Conservation (phyloP, 1,284 basidiomycete genomes). For the Agaricales sp. region DNA sequence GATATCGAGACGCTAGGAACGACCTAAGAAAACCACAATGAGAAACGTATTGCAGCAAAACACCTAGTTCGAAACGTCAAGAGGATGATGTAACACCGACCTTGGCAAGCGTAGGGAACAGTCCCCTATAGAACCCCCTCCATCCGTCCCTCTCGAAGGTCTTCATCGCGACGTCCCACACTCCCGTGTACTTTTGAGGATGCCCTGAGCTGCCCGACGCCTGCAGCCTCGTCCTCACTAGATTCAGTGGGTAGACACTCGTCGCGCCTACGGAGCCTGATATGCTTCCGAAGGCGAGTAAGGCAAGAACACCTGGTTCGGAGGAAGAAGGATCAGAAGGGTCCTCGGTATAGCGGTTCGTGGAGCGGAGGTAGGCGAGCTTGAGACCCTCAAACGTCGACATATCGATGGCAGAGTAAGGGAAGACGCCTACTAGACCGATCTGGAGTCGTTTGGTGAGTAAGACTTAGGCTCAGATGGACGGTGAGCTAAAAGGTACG, state of each 20-base stretch:
- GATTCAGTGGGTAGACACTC: constrained; percentile 86
- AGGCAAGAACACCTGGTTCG: constrained; percentile 75
- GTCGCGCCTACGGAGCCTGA: constrained; percentile 90
- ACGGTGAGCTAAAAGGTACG: constrained; percentile 22
- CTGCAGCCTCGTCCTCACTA: constrained; percentile 91
- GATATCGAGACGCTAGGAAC: constrained; percentile 92
- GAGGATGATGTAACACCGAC: constrained; percentile 22
- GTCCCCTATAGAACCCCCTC: constrained; percentile 91
- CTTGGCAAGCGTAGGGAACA: constrained; percentile 88
- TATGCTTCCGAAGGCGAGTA: constrained; percentile 81
- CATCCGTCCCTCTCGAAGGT: constrained; percentile 86
- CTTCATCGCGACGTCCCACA: constrained; percentile 75
- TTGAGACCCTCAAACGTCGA: constrained; percentile 91
- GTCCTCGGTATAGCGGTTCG: constrained; percentile 31
- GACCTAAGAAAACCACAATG: constrained; percentile 40
- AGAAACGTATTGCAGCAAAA: constrained; percentile 1
- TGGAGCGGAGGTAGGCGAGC: constrained; percentile 71
- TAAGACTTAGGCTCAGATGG: constrained; percentile 10
- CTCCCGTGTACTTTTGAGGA: constrained; percentile 81
- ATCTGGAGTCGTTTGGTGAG: constrained; percentile 39
- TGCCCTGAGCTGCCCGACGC: constrained; percentile 93
- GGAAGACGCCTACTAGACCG: constrained; percentile 84
- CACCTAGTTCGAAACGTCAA: constrained; percentile 4
- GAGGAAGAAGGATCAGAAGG: constrained; percentile 24
- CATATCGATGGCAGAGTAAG: constrained; percentile 91